A percentile compares a stretch with the other conserved stretches of the same genome.
Conservation (phyloP, 2,329 filamentous ascomycete genomes). For the Talaromyces sp. region DNA sequence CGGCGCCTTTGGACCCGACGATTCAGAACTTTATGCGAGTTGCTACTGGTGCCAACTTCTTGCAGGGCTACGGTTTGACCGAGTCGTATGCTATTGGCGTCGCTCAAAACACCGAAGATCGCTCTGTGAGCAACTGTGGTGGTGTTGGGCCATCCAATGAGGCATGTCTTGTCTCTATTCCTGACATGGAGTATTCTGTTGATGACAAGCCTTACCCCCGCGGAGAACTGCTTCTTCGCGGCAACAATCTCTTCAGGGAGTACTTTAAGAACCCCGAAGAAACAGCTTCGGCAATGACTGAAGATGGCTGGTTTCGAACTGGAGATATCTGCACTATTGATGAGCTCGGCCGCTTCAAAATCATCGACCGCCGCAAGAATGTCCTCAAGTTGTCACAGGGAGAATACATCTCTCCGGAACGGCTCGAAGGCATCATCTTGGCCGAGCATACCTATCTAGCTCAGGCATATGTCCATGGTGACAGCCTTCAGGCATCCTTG, state of each 20-base stretch:
- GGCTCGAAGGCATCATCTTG: constrained; percentile 90
- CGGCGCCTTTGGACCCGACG: constrained; percentile 80
- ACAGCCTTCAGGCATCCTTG: constrained; percentile 71
- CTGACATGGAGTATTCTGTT: constrained; percentile 87
- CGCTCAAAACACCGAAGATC: constrained; percentile 65
- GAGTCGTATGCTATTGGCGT: constrained; percentile 79
- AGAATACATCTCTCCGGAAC: constrained; percentile 96
- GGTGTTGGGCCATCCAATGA: constrained; percentile 63
- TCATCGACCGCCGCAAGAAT: constrained; percentile 97
- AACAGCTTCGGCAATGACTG: constrained; percentile 72
- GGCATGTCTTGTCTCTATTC: constrained; percentile 75
- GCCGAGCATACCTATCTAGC: constrained; percentile 72
- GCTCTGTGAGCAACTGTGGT: constrained; percentile 75
- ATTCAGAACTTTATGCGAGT: constrained; percentile 85
- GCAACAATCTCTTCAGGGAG: constrained; percentile 71
- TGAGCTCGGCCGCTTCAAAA: constrained; percentile 76
- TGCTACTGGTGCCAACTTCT: constrained; percentile 70
- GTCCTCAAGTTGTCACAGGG: constrained; percentile 97
- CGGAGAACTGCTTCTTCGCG: constrained; percentile 80
- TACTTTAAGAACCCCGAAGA: constrained; percentile 90
- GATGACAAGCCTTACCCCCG: constrained; percentile 85
- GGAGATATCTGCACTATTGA: constrained; percentile 88
- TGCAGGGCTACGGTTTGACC: constrained; percentile 89
- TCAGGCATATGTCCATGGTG: constrained; percentile 85
- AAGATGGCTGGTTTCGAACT: constrained; percentile 95